Base-by-base conservation (phyloP, 2,329 filamentous ascomycete species). In the Trichophyton mentagrophytes region DNA sequence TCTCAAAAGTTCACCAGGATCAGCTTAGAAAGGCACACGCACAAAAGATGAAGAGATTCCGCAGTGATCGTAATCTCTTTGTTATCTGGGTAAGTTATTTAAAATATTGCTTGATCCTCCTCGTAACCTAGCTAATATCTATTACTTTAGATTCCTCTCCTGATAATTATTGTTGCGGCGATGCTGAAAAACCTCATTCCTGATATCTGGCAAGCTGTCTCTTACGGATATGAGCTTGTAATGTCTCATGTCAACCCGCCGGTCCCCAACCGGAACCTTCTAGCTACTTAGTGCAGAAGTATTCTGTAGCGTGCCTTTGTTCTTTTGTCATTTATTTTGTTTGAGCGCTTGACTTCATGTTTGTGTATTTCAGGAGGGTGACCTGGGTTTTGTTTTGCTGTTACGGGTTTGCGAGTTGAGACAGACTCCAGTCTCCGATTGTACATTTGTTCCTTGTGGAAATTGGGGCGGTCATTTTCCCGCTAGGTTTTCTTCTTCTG, bases 41-140 rank as follows among this genome's bases (percentile, higher is more conserved):
- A 36, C 73, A 70, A 57, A 75, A 76, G 59, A 75, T 80, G 69
- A 80, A 80, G 68, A 73, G 74, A 27, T 69, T 80, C 22, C 72
- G 71, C 58, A 78, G 73, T 61, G 79, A 81, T 65, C 71, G 76
- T 61, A 80, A 80, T 64, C 70, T 80, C n/a, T 80, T 79, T 67
- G 78, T 79, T 66, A 71, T 81, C 64, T 81, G 79, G 79, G 78
- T 80, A 72, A 71, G 77, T 71, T 51, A 33, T 17, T 13, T 36
- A 30, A 9, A 11, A n/a, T 3, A 11, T 36, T 30, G 9, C 46
- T 27, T 7, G 11, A 20, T 7, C n/a, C 3, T 42, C 33, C 33
- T 42, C 9, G 17, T 44, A 44, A 5, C 38, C n/a, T n/a, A 3
- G 15, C 33, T 53, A 56, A 60, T 42, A 27, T 40, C 33, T 61